phyloP scores from a whole-genome alignment of 495 filamentous ascomycete genomes.

The Penicillium odoratum region DNA sequence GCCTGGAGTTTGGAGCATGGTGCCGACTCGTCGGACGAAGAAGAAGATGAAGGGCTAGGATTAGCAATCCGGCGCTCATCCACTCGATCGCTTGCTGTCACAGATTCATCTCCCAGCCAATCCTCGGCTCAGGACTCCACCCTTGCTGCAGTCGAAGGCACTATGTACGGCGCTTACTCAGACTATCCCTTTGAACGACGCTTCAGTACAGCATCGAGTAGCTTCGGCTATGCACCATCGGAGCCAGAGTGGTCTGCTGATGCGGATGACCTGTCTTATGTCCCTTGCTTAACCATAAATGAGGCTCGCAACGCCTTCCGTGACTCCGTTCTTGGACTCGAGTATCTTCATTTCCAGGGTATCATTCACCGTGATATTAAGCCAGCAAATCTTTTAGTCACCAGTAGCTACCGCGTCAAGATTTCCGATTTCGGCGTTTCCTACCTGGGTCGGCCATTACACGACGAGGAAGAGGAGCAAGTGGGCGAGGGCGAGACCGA shows the following conservation, averaged over 20 bases:
- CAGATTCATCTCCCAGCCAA: conserved; percentile 43
- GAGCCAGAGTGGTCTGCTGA: conserved; percentile 51
- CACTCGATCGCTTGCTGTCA: conserved; percentile 33
- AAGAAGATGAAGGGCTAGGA: conserved; percentile 45
- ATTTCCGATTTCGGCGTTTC: conserved; percentile 99
- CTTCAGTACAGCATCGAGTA: conserved; percentile 49
- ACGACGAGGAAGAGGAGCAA: conserved; percentile 75
- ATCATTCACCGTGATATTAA: conserved; percentile 99
- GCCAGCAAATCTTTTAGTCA: conserved; percentile 93
- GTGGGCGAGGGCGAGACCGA: conserved; percentile 84
- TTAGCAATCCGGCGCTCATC: conserved; percentile 34
- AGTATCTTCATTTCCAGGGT: conserved; percentile 95
- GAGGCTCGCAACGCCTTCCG: conserved; percentile 85
- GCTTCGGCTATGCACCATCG: conserved; percentile 57
- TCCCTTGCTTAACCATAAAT: conserved; percentile 85
- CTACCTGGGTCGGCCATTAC: conserved; percentile 83
- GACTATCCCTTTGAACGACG: conserved; percentile 53
- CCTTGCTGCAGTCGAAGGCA: conserved; percentile 64
- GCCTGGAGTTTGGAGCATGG: conserved; percentile 83
- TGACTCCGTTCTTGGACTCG: conserved; percentile 89
- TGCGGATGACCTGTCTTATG: conserved; percentile 82
- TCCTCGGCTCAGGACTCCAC: conserved; percentile 50
- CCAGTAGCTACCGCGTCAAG: conserved; percentile 81
- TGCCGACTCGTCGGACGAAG: conserved; percentile 60
- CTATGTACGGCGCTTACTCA: conserved; percentile 70